Conservation (phyloP, 768 basidiomycete genomes). For the Suillus variegatus region DNA sequence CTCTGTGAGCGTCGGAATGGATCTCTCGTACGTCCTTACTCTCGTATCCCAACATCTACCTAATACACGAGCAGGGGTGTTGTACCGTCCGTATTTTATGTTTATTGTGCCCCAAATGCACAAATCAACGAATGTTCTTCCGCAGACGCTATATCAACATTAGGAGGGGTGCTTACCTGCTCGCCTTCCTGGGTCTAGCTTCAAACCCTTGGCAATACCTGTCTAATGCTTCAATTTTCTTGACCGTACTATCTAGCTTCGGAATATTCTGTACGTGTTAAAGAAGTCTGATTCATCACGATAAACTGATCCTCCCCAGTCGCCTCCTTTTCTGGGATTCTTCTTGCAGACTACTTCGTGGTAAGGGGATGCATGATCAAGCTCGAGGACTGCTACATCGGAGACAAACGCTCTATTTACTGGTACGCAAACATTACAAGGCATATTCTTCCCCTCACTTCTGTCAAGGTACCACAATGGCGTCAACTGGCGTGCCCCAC, state of each 20-base stretch:
- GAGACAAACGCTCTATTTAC: constrained; percentile 12
- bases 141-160: constrained; percentile 14
- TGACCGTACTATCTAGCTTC: constrained; percentile 12
- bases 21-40: constrained; percentile 15
- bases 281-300: neutral
- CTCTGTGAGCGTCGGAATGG: constrained; percentile 22
- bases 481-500: constrained; percentile 15
- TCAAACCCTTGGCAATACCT: constrained; percentile 16
- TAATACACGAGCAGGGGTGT: neutral
- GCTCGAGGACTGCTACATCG: constrained; percentile 12
- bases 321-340: constrained; percentile 12
- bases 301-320: constrained; percentile 6
- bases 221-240: constrained; percentile 10
- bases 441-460: neutral
- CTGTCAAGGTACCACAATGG: constrained; percentile 12
- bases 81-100: neutral
- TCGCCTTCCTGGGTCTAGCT: constrained; percentile 10
- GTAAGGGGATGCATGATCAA: constrained; percentile 8
- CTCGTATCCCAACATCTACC: neutral
- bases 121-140: neutral
- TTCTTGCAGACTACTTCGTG: constrained; percentile 16
- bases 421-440: constrained; percentile 5
- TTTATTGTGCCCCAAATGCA: neutral
- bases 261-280: constrained; percentile 13
- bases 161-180: constrained; percentile 13